A percentile compares a stretch with the other conserved stretches of the same genome.
Evolutionary conservation across 2,329 filamentous ascomycete species (phyloP).

Genomic region (Aspergillus awamori): DNA sequence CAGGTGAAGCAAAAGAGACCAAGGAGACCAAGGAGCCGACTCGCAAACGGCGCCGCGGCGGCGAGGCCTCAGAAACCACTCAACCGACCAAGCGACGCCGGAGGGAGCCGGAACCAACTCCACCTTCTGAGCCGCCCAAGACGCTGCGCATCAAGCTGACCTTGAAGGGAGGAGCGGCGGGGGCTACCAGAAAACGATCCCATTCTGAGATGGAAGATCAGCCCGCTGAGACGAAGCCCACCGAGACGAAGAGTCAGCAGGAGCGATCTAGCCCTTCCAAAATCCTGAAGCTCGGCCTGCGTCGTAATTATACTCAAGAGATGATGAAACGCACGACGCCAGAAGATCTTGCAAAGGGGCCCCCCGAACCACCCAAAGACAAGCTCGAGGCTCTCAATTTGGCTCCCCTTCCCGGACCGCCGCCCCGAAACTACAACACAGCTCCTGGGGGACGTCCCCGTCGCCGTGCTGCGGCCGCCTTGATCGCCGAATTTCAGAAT

Average conservation of each 20-base stretch:
- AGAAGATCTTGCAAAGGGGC: too few relatives aligned
- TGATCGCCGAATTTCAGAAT: conserved; percentile 25
- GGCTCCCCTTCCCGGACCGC: background rate
- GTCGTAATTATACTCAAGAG: background rate
- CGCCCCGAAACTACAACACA: conserved; percentile 4
- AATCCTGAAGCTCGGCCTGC: conserved; percentile 2
- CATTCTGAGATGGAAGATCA: conserved; percentile 17
- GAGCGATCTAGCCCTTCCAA: conserved; percentile 5
- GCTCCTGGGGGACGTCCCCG: conserved; percentile 27
- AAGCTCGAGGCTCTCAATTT: background rate
- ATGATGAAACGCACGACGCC: background rate
- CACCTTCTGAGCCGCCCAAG: conserved; percentile 8
- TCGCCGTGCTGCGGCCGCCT: conserved; percentile 25
- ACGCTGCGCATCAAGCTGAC: conserved; percentile 20
- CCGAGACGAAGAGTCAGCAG: background rate
- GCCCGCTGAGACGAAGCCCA: conserved; percentile 1
- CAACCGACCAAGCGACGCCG: conserved; percentile 20
- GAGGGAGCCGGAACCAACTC: conserved; percentile 8
- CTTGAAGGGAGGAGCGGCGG: conserved; percentile 13
- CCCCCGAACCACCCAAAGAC: background rate
- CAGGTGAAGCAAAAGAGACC: background rate
- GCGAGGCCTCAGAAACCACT: conserved; percentile 5
- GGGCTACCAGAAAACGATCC: conserved; percentile 20
- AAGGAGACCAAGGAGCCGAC: conserved; percentile 11
- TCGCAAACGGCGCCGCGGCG: conserved; percentile 24